Conservation (phyloP, 2,329 filamentous ascomycete genomes). For the Capronia epimyces region DNA sequence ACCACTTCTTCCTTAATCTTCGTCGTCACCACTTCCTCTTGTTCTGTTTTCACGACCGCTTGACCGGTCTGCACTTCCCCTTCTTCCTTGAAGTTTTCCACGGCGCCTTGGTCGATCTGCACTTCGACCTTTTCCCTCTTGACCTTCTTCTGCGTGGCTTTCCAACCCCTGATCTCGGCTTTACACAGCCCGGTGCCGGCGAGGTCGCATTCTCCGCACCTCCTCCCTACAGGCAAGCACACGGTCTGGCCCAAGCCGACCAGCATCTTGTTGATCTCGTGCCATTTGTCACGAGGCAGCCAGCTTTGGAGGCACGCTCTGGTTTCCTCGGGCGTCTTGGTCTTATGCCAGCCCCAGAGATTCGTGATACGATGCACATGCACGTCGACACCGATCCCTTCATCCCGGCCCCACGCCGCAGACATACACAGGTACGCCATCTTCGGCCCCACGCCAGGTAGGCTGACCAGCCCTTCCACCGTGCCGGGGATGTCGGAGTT, state of each 20-base stretch:
- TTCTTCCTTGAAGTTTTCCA: background rate
- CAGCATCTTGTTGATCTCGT: slow-evolving; percentile 83
- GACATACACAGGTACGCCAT: slow-evolving; percentile 89
- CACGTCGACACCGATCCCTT: slow-evolving; percentile 88
- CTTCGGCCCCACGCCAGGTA: slow-evolving; percentile 88
- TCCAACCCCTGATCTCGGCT: slow-evolving; percentile 62
- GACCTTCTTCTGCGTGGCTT: slow-evolving; percentile 46
- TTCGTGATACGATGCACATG: slow-evolving; percentile 94
- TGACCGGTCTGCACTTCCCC: background rate
- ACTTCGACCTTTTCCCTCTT: background rate
- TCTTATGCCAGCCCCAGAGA: slow-evolving; percentile 86
- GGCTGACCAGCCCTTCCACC: slow-evolving; percentile 65
- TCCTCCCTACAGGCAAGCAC: slow-evolving; percentile 71
- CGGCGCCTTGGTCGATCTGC: background rate
- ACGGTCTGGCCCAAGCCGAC: slow-evolving; percentile 85
- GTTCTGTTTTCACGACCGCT: background rate
- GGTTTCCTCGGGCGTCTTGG: slow-evolving; percentile 75
- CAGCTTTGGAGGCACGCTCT: slow-evolving; percentile 68
- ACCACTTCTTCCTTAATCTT: background rate
- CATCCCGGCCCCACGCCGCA: slow-evolving; percentile 62
- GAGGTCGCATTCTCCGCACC: slow-evolving; percentile 81
- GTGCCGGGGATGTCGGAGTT: slow-evolving; percentile 73
- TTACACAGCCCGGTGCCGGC: slow-evolving; percentile 71
- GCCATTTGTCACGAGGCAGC: slow-evolving; percentile 80
- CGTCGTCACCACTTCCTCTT: background rate